phyloP scores from a whole-genome alignment of 306 rosid genomes.

The Ormosia semicastrata region DNA sequence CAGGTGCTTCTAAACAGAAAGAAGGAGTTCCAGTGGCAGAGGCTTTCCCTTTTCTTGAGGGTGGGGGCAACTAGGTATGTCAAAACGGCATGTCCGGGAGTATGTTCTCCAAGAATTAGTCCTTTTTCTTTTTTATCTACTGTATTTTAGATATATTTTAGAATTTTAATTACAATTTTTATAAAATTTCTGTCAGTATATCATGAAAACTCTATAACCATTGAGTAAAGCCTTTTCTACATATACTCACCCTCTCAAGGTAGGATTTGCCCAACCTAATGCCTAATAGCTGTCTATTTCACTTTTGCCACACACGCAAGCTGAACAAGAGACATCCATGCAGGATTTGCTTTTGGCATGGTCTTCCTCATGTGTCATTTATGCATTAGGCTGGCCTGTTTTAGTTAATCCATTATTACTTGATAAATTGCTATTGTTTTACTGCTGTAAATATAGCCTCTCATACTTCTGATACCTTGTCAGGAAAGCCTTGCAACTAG shows the following conservation, averaged over 20 bases:
- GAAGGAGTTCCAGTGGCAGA: conserved; percentile 89
- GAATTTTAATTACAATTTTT: not conserved
- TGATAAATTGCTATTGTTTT: conserved; percentile 9
- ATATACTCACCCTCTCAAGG: not conserved
- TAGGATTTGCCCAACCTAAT: not conserved
- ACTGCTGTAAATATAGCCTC: not conserved
- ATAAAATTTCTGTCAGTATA: not conserved
- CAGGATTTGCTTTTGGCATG: not conserved
- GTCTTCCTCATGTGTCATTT: not conserved
- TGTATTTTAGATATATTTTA: not conserved
- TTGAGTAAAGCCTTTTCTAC: not conserved
- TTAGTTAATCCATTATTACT: conserved; percentile 5
- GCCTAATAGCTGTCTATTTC: not conserved
- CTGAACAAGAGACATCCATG: not conserved
- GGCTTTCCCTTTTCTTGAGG: conserved; percentile 75
- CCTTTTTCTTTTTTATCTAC: not conserved
- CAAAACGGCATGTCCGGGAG: not conserved
- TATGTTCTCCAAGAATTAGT: conserved; percentile 3
- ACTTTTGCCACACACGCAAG: not conserved
- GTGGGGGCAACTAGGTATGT: conserved; percentile 84
- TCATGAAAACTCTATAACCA: not conserved
- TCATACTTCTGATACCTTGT: conserved; percentile 27
- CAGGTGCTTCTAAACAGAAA: conserved; percentile 84
- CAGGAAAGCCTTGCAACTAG: conserved; percentile 78
- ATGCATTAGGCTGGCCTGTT: conserved; percentile 19